Conservation (phyloP, 2,329 filamentous ascomycete species). For the Zasmidium cellare region DNA sequence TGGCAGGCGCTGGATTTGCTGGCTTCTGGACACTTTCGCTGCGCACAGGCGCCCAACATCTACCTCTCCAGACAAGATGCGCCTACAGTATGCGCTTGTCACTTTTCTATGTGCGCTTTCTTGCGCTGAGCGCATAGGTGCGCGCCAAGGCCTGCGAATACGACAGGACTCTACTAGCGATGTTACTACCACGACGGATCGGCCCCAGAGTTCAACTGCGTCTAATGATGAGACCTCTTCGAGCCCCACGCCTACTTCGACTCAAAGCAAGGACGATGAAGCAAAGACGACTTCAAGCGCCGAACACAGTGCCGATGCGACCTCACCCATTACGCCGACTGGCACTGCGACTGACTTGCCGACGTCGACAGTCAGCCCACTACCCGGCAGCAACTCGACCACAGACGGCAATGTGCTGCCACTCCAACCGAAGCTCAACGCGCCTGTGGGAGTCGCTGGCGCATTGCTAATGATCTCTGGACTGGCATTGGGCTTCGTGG, state of each 20-base stretch:
- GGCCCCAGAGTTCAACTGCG: conserved; percentile 1
- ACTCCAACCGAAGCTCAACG: conserved; percentile 71
- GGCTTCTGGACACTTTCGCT: background rate
- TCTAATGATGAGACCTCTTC: background rate
- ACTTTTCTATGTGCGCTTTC: conserved; percentile 11
- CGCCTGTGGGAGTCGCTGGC: conserved; percentile 77
- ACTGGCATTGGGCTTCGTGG: conserved; percentile 69
- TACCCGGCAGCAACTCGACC: conserved; percentile 2
- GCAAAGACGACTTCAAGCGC: background rate
- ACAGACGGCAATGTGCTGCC: conserved; percentile 54
- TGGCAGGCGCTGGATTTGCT: conserved; percentile 2
- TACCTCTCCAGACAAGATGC: conserved; percentile 8
- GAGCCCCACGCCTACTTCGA: conserved; percentile 4
- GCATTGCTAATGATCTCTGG: conserved; percentile 74
- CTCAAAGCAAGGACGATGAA: background rate
- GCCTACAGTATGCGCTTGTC: conserved; percentile 13
- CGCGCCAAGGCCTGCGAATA: conserved; percentile 5
- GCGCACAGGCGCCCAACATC: background rate
- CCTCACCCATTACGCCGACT: background rate
- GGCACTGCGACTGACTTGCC: background rate
- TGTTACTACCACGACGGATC: conserved; percentile 4
- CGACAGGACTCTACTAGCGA: conserved; percentile 9
- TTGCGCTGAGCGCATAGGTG: conserved; percentile 13
- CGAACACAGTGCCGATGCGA: background rate
- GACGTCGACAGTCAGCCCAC: background rate